A percentile compares a stretch with the other conserved stretches of the same genome.
Evolutionary conservation across 1,139 yeast species (phyloP).

Genomic region (Candida dubliniensis): DNA sequence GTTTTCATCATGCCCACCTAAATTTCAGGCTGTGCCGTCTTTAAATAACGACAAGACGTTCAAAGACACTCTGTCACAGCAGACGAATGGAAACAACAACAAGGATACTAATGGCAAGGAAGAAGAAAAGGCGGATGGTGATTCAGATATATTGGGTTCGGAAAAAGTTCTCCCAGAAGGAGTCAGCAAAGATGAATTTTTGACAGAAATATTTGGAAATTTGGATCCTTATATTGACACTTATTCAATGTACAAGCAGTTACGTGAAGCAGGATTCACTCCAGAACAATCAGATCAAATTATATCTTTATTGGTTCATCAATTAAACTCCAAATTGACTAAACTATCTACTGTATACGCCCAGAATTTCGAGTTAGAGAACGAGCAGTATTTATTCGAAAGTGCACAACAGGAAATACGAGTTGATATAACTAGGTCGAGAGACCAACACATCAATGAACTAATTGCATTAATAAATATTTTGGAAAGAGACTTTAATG

Average conservation of each 20-base stretch:
- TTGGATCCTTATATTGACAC: constrained; percentile 56
- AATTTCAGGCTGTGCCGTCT: background rate
- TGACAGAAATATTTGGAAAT: constrained; percentile 39
- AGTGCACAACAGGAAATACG: constrained; percentile 89
- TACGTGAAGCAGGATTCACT: constrained; percentile 50
- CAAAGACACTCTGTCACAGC: no score
- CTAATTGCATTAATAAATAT: constrained; percentile 65
- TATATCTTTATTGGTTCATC: constrained; percentile 48
- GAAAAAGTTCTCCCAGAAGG: constrained; percentile 11
- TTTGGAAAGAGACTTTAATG: constrained; percentile 69
- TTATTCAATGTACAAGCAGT: constrained; percentile 42
- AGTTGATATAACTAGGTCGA: constrained; percentile 72
- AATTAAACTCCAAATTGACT: constrained; percentile 54
- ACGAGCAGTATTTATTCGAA: constrained; percentile 83
- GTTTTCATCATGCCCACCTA: background rate
- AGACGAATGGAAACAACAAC: no score
- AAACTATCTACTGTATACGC: constrained; percentile 60
- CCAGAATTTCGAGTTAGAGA: constrained; percentile 72
- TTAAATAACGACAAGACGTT: background rate
- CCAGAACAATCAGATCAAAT: constrained; percentile 54
- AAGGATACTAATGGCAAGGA: background rate
- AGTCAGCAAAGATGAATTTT: constrained; percentile 18
- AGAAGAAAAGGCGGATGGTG: background rate
- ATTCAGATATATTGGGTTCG: constrained; percentile 1
- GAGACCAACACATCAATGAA: constrained; percentile 72